Base-by-base conservation (phyloP, 1,284 basidiomycete genomes). In the Rhodotorula sp. region DNA sequence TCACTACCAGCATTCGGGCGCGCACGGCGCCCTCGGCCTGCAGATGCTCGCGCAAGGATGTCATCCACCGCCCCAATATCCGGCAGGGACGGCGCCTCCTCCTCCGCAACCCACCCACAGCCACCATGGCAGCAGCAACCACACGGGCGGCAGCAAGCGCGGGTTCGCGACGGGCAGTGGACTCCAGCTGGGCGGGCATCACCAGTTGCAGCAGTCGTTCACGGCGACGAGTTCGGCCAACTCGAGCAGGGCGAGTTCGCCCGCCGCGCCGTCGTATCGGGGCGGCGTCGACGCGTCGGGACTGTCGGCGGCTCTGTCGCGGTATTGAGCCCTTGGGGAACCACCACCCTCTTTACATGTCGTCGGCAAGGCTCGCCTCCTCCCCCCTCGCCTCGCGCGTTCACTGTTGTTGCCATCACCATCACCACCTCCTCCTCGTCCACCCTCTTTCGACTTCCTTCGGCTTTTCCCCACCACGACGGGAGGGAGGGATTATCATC, bases 1-100 rank as follows among this genome's bases (percentile, higher is more conserved):
- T 78, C 95, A 99, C 82, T 98, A 97, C 81, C 90, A 95, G 80
- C 95, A 98, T 82, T 92, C 91, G 47, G 95, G 95, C 23, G 93
- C 95, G 67, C 95, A 98, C 80, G 94, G 94, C 16, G 88, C 90
- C 16, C 86, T 92, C 63, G 94, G 94, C 8, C 84, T 97, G 0
- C 86, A 89, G 59, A 84, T 95, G 80, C 85, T 97, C 48, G 90
- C 91, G 19, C 89, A 90, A 71, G 91, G 94, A 47, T 87, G 90
- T 72, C 93, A 95, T 68, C 79, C 78, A 10, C 75, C 79, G 16
- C 78, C 78, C 5, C 72, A 74, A 54, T 78, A 74, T 64, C 78
- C 78, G 34, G 70, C 76, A 6, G 78, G 78, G n/a, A 74, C 76
- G 8, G 38, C 38, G 38, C 38, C 38, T 10, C 12, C 38, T 14